Base-by-base conservation (phyloP, 208 protist genomes). In the Strigomonas culicis region DNA sequence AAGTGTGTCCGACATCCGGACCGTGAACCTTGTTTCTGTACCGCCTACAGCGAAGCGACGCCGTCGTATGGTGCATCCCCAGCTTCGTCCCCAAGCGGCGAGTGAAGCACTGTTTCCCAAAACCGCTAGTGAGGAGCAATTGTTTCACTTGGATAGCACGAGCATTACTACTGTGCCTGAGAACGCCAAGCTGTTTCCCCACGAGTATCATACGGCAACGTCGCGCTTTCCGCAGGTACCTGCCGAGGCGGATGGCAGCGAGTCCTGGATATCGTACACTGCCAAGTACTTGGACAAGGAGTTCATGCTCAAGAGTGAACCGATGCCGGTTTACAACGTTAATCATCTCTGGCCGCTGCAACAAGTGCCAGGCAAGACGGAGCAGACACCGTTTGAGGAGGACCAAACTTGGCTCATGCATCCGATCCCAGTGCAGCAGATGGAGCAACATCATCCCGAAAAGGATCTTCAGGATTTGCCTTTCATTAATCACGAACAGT, bases 401-500 rank as follows among this genome's bases (percentile, higher is more conserved):
- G 90, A 96, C 62, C 90, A 96, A 59, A 94, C 90, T 27, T 96
- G 90, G 88, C 64, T 96, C 24, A 66, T 92, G 34, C 81, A 93
- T 50, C 87, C 81, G 3, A 93, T 94, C 57, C 87, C 90, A 3
- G 86, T 96, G 32, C 87, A 94, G 36, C 84, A 93, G 50, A 77
- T 91, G 81, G 75, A 88, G 74, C 77, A 82, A 66, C 84, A 93
- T 66, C 75, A 92, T 60, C 85, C 84, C 0, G 90, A 96, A 61
- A 94, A 92, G 73, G 80, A 93, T 49, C 31, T 93, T 28, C 86
- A 94, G 68, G 90, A 96, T 57, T 68, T 94, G 1, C 90, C 90
- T 0, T 92, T 92, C 60, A 63, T 94, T 49, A 96, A 96, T 46
- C 87, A 93, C 72, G 90, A 96, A 63, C 90, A 93, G 75, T 93